phyloP scores from a whole-genome alignment of 768 basidiomycete genomes.

The Cystofilobasidium ferigula region DNA sequence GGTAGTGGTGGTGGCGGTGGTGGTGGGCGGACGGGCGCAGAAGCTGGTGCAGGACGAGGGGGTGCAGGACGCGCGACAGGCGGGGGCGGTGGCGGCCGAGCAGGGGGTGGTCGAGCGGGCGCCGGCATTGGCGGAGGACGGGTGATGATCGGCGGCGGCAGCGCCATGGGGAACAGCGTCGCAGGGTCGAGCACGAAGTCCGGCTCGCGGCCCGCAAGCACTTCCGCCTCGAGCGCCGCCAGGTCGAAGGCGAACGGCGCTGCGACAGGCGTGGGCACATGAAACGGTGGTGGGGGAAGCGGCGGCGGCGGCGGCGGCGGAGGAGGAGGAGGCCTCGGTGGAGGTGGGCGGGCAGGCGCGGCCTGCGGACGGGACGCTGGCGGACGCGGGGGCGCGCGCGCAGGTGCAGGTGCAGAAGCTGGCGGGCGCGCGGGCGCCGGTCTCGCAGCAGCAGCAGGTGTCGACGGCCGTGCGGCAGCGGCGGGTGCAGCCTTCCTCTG shows the following conservation, averaged over 20 bases:
- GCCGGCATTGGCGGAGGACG: background rate
- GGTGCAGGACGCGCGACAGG: no score
- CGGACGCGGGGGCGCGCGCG: no score
- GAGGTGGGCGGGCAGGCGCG: no score
- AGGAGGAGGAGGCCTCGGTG: no score
- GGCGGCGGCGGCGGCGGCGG: background rate
- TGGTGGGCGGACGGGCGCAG: no score
- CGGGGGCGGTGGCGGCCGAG: background rate
- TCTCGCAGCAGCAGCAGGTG: no score
- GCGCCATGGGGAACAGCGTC: background rate
- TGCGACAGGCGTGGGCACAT: background rate
- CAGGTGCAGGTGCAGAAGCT: no score
- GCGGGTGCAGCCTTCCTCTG: background rate
- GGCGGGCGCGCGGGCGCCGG: no score
- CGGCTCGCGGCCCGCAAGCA: background rate
- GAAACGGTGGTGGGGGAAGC: background rate
- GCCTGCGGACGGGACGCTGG: no score
- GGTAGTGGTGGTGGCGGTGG: no score
- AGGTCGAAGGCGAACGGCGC: background rate
- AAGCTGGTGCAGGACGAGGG: no score
- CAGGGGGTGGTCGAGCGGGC: background rate
- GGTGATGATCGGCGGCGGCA: background rate
- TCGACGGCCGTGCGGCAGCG: background rate
- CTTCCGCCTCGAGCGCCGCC: constrained; percentile 3
- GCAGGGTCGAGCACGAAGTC: constrained; percentile 1